A percentile compares a stretch with the other conserved stretches of the same genome.
These are phyloP conservation scores for Fusarium gaditjirri DNA, from an alignment of 2,329 filamentous ascomycete genomes.

Conservation along the genomic window DNA sequence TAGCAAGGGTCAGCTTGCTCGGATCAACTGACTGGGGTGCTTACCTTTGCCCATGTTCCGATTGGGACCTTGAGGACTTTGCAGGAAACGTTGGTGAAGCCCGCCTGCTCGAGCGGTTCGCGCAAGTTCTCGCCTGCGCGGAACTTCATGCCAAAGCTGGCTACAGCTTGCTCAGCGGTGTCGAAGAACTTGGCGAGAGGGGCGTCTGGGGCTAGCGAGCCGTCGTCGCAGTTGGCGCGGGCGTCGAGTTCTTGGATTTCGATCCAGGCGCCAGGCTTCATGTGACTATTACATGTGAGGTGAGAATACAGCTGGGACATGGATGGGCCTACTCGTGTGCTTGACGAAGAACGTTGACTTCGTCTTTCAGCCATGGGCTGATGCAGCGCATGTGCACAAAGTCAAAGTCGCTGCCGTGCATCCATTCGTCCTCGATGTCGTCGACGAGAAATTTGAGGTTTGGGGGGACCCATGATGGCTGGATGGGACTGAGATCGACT, in stretches of 20 bases:
- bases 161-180: slow-evolving; percentile 30
- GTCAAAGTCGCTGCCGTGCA: slow-evolving; percentile 33
- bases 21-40: accelerated
- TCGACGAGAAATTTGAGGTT: slow-evolving; percentile 54
- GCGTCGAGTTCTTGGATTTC: slow-evolving; percentile 52
- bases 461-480: slow-evolving; percentile 51
- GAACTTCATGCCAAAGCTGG: slow-evolving; percentile 50
- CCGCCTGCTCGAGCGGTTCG: slow-evolving; percentile 22
- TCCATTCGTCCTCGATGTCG: slow-evolving; percentile 62
- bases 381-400: slow-evolving; percentile 42
- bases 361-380: slow-evolving; percentile 36
- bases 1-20: neutral
- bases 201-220: slow-evolving; percentile 49
- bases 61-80: slow-evolving; percentile 38
- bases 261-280: slow-evolving; percentile 38
- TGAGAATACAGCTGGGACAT: accelerated
- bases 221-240: slow-evolving; percentile 52
- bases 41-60: slow-evolving; percentile 37
- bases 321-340: slow-evolving; percentile 16
- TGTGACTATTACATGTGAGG: neutral
- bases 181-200: slow-evolving; percentile 45
- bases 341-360: slow-evolving; percentile 28
- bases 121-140: slow-evolving; percentile 30
- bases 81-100: slow-evolving; percentile 33
- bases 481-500: slow-evolving; percentile 42